Evolutionary conservation across 2,329 filamentous ascomycete species (phyloP).

Genomic region (Teratosphaeria viscida): DNA sequence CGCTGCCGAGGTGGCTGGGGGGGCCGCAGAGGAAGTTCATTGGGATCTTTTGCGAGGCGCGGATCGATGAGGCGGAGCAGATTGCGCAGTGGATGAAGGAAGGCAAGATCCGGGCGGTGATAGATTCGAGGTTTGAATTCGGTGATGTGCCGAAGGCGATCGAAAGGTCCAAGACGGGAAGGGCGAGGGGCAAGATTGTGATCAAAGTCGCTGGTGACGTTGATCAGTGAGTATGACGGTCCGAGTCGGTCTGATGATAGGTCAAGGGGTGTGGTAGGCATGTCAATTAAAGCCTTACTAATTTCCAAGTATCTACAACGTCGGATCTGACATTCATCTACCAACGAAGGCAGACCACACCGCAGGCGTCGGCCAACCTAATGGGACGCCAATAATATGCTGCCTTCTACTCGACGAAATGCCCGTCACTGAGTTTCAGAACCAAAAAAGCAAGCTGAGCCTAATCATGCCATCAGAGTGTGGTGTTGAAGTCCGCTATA

Average conservation of each 20-base stretch:
- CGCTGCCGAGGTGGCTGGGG: slow-evolving; percentile 39
- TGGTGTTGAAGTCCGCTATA: not conserved
- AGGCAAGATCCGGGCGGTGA: slow-evolving; percentile 45
- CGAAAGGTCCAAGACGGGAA: slow-evolving; percentile 46
- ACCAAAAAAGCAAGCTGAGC: not conserved
- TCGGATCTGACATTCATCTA: not conserved
- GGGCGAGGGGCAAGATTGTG: slow-evolving; percentile 51
- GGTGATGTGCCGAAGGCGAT: slow-evolving; percentile 49
- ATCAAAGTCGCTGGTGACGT: slow-evolving; percentile 10
- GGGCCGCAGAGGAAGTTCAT: slow-evolving; percentile 39
- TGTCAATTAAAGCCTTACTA: not conserved
- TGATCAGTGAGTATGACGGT: not conserved
- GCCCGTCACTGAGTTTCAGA: not conserved
- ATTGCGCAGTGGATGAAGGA: slow-evolving; percentile 46
- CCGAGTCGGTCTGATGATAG: not conserved
- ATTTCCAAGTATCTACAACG: not conserved
- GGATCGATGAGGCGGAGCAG: slow-evolving; percentile 35
- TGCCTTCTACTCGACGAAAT: not conserved
- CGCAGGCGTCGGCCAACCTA: not conserved
- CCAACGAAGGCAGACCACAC: not conserved
- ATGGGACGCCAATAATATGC: not conserved
- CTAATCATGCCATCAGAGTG: not conserved
- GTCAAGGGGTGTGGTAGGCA: not conserved
- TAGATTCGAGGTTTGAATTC: slow-evolving; percentile 47
- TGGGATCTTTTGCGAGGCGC: slow-evolving; percentile 28